phyloP scores from a whole-genome alignment of 495 filamentous ascomycete genomes.

The Lasiosphaeria miniovina region DNA sequence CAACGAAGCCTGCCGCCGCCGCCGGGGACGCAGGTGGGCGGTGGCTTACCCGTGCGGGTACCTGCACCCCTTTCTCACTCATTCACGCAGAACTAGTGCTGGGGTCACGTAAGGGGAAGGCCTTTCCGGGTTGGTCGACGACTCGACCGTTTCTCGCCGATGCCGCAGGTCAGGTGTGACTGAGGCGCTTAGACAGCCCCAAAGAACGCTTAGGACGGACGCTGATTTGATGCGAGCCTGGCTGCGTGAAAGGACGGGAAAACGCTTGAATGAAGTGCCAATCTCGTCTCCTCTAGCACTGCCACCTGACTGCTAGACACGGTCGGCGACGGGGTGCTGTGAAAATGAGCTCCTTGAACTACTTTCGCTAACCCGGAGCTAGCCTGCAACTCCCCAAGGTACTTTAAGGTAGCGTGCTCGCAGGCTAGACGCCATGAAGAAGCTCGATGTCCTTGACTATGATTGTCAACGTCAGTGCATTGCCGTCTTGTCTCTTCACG shows the following conservation, averaged over 20 bases:
- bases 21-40: background rate
- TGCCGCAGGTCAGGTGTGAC: background rate
- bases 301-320: slow-evolving; percentile 3
- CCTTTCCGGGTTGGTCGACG: background rate
- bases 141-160: no score
- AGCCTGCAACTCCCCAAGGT: no score
- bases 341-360: background rate
- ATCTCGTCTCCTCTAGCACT: slow-evolving; percentile 20
- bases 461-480: no score
- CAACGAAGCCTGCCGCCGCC: slow-evolving; percentile 3
- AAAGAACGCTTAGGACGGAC: background rate
- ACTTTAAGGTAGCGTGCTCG: no score
- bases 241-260: background rate
- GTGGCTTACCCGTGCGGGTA: background rate
- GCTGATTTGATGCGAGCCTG: slow-evolving; percentile 1
- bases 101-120: background rate
- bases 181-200: background rate
- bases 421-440: no score
- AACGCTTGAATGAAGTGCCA: slow-evolving; percentile 5
- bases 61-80: background rate
- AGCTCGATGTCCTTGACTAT: no score
- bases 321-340: background rate
- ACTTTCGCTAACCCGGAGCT: no score
- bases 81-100: background rate
- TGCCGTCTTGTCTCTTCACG: no score